Base-by-base conservation (phyloP, 116 monocot genomes). In the Trichopus zeylanicus region DNA sequence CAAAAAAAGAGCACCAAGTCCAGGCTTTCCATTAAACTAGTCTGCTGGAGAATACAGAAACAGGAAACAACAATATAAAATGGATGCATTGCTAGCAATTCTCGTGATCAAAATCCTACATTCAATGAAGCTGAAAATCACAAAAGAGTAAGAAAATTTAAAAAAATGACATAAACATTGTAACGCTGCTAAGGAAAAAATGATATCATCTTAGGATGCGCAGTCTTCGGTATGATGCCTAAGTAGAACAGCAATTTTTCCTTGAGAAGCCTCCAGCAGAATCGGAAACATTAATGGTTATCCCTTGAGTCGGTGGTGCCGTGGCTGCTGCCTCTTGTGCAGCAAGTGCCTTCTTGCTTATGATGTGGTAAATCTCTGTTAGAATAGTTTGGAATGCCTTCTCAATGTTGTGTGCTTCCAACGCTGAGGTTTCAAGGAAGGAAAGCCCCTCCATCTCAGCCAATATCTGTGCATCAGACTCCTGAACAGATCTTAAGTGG, bases 381-480 rank as follows among this genome's bases (percentile, higher is more conserved):
- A 76, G 60, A 25, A 76, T 70, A 29, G 76, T 76, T 55, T 60
- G 60, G 24, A 77, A 77, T 1, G 77, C 77, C 56, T 62, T 67
- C 31, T 71, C 77, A 19, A 77, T 47, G 30, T 77, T 77, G 11
- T 49, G 29, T 10, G 67, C 66, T 31, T 57, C 62, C 11, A 77
- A 26, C 12, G 77, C 77, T 19, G 77, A 77, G 0, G 77, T 78
- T 48, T 78, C 77, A 39, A 72, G 56, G 24, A 78, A 78, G 39
- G 72, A 71, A 3, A 78, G 72, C 7, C 77, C 77, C 28, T 78
- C 72, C 35, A 72, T 72, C 63, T 78, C 77, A 4, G 77, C 77
- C 15, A 78, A 59, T 27, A 21, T 29, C 55, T 57, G 53, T 6
- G 53, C 77, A 51, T 64, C 72, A 10, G 57, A 57, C 51, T 71